Conservation (phyloP, 2,329 filamentous ascomycete species). For the Fusarium sp. region DNA sequence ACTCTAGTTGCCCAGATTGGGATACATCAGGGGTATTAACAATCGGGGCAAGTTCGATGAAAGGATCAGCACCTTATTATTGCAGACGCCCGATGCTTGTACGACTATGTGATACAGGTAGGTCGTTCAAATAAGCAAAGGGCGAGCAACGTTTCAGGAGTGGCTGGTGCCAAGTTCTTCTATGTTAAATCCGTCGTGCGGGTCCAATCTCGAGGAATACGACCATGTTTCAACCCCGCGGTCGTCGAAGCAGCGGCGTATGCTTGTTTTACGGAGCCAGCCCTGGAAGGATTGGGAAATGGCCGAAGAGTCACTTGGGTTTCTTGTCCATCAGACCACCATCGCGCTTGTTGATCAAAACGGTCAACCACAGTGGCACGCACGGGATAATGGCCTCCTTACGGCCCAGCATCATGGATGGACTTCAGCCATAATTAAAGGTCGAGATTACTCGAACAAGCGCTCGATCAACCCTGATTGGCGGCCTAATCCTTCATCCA, state of each 20-base stretch:
- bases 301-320: neutral
- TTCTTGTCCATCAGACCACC: neutral
- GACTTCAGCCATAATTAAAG: neutral
- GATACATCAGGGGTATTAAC: neutral
- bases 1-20: neutral
- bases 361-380: neutral
- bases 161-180: neutral
- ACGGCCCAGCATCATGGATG: slow-evolving; percentile 4
- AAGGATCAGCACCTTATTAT: neutral
- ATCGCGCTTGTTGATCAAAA: neutral
- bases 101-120: neutral
- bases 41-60: neutral
- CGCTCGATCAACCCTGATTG: neutral
- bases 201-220: neutral
- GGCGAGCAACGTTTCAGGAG: neutral
- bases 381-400: neutral
- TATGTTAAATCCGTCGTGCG: slow-evolving; percentile 3
- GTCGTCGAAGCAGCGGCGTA: neutral
- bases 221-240: neutral
- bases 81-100: neutral
- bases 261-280: neutral
- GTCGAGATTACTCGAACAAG: slow-evolving; percentile 6
- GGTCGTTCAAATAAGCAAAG: slow-evolving; percentile 7
- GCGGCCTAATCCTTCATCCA: neutral
- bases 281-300: neutral